A percentile compares a stretch with the other conserved stretches of the same genome.
Evolutionary conservation across 352 stramenopile genomes (phyloP).

Genomic region (Pythium brachiatum): DNA sequence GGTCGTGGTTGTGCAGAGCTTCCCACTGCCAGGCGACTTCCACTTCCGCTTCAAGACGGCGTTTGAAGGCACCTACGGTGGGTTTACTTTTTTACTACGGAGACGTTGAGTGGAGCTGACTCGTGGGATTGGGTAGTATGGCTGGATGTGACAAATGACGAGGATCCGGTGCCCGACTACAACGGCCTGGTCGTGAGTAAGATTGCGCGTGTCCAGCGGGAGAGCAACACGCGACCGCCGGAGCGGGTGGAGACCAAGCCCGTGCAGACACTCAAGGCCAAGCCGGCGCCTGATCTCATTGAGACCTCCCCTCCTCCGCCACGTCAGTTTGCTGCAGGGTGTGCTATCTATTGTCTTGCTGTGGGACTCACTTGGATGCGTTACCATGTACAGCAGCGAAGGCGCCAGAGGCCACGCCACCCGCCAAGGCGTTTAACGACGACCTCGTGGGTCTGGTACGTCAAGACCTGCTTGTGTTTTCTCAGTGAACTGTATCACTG

Average conservation of each 20-base stretch:
- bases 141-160: slow-evolving; percentile 74
- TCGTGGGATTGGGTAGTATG: slow-evolving; percentile 44
- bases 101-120: neutral
- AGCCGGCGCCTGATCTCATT: slow-evolving; percentile 59
- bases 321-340: slow-evolving; percentile 27
- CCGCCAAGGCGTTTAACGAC: slow-evolving; percentile 72
- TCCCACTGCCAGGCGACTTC: slow-evolving; percentile 76
- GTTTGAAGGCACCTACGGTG: slow-evolving; percentile 85
- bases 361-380: neutral
- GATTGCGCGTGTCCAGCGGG: slow-evolving; percentile 64
- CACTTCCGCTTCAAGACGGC: slow-evolving; percentile 86
- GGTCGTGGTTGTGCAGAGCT: slow-evolving; percentile 35
- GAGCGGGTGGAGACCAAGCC: slow-evolving; percentile 36
- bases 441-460: slow-evolving; percentile 77
- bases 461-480: neutral
- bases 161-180: slow-evolving; percentile 71
- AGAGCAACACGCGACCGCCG: slow-evolving; percentile 37
- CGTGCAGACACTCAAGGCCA: slow-evolving; percentile 25
- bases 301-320: slow-evolving; percentile 42
- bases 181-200: slow-evolving; percentile 81
- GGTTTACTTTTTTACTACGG: neutral
- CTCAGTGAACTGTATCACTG: too few species aligned
- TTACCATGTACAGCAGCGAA: slow-evolving; percentile 34
- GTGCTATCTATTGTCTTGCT: neutral
- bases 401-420: slow-evolving; percentile 39